Evolutionary conservation across 148 eudicot species (phyloP).

Genomic region (Persicaria tinctoria): DNA sequence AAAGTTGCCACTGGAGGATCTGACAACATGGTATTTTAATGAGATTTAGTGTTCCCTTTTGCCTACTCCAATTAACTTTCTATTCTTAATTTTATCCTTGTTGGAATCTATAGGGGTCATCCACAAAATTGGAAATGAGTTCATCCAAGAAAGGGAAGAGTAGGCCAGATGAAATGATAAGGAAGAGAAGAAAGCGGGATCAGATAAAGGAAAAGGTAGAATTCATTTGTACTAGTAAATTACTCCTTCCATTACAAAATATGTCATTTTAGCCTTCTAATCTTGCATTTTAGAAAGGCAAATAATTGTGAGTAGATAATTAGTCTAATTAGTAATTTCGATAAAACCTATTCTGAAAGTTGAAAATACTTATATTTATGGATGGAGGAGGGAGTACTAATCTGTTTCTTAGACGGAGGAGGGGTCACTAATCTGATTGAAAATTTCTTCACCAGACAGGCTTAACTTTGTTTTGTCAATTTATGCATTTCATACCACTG

Average conservation of each 20-base stretch:
- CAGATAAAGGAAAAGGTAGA: constrained; percentile 34
- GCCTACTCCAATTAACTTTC: background rate
- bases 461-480: background rate
- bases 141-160: constrained; percentile 21
- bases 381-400: too few relatives aligned
- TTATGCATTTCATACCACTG: too few relatives aligned
- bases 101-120: constrained; percentile 15
- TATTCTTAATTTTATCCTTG: constrained; percentile 3
- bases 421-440: background rate
- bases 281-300: too few relatives aligned
- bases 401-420: too few relatives aligned
- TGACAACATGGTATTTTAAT: constrained; percentile 30
- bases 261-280: too few relatives aligned
- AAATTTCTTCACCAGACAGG: background rate
- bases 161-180: constrained; percentile 19
- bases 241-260: too few relatives aligned
- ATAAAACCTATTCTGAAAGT: too few relatives aligned
- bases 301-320: too few relatives aligned
- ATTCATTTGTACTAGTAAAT: background rate
- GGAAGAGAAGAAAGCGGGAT: constrained; percentile 31
- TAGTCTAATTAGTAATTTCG: too few relatives aligned
- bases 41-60: background rate
- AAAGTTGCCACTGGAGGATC: constrained; percentile 26
- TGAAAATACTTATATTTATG: too few relatives aligned
- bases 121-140: constrained; percentile 20